Conservation (phyloP, 495 filamentous ascomycete genomes). For the Evansstolkia leycettana region DNA sequence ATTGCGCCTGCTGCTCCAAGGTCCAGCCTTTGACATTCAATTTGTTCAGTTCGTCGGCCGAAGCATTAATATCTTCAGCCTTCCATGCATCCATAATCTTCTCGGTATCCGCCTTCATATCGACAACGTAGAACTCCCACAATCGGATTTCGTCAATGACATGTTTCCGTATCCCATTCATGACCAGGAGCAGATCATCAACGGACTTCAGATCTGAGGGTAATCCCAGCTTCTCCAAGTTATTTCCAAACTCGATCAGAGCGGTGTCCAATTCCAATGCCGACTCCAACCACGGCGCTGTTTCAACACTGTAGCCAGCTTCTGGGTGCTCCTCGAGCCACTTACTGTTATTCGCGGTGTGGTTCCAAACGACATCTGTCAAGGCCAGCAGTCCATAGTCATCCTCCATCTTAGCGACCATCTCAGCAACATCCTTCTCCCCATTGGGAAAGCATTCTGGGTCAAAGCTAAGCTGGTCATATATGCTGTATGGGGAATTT, state of each 20-base stretch:
- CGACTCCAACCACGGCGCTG: conserved; percentile 84
- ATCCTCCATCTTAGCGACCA: conserved; percentile 73
- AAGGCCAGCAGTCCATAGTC: conserved; percentile 75
- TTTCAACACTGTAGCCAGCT: conserved; percentile 86
- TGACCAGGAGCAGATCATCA: conserved; percentile 70
- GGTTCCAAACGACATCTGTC: conserved; percentile 97
- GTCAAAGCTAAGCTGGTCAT: conserved; percentile 84
- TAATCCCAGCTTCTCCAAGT: conserved; percentile 54
- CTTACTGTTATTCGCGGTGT: conserved; percentile 89
- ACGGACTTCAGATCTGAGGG: conserved; percentile 57
- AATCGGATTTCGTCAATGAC: conserved; percentile 64
- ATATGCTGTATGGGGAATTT: conserved; percentile 95
- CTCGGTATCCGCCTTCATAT: conserved; percentile 62
- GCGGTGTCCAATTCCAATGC: conserved; percentile 80
- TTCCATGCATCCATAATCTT: conserved; percentile 60
- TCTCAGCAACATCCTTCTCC: conserved; percentile 64
- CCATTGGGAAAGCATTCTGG: conserved; percentile 71
- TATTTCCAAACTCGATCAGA: conserved; percentile 61
- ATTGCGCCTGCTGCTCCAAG: conserved; percentile 47
- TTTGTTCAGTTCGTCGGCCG: conserved; percentile 24
- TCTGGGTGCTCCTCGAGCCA: conserved; percentile 95
- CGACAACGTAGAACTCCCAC: conserved; percentile 87
- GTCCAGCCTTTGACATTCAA: conserved; percentile 40
- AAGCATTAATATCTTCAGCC: conserved; percentile 35
- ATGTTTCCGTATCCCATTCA: conserved; percentile 70